phyloP scores from a whole-genome alignment of 306 rosid species.

The Castanospermum australe region DNA sequence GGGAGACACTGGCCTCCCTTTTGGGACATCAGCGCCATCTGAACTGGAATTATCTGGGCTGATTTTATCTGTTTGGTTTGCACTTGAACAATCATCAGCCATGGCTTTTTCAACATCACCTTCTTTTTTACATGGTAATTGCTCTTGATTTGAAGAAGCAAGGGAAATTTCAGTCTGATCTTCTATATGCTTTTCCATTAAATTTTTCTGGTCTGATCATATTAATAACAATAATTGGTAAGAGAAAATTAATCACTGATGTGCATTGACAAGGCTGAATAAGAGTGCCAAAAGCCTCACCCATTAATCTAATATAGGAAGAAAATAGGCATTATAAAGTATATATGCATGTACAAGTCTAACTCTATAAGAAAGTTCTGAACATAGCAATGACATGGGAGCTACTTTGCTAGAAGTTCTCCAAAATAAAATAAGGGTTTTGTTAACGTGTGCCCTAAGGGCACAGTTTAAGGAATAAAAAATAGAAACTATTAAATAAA shows the following conservation, averaged over 20 bases:
- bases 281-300: no score
- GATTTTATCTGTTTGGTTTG: conserved; percentile 66
- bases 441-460: no score
- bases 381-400: no score
- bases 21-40: conserved; percentile 65
- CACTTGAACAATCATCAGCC: conserved; percentile 76
- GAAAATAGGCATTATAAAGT: no score
- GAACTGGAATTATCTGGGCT: conserved; percentile 70
- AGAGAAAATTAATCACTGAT: neutral
- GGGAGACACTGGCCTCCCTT: conserved; percentile 92
- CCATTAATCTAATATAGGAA: no score
- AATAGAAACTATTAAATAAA: no score
- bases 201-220: conserved; percentile 62
- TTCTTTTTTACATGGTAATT: conserved; percentile 57
- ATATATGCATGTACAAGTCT: no score
- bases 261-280: neutral
- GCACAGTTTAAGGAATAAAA: no score
- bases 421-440: no score
- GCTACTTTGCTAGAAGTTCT: no score
- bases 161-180: conserved; percentile 65
- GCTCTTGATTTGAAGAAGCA: conserved; percentile 72
- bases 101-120: conserved; percentile 59
- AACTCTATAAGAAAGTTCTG: no score
- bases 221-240: conserved; percentile 22
- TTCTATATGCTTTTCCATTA: conserved; percentile 55